Conservation (phyloP, 1,139 yeast genomes). For the Sugiyamaella xylanicola region DNA sequence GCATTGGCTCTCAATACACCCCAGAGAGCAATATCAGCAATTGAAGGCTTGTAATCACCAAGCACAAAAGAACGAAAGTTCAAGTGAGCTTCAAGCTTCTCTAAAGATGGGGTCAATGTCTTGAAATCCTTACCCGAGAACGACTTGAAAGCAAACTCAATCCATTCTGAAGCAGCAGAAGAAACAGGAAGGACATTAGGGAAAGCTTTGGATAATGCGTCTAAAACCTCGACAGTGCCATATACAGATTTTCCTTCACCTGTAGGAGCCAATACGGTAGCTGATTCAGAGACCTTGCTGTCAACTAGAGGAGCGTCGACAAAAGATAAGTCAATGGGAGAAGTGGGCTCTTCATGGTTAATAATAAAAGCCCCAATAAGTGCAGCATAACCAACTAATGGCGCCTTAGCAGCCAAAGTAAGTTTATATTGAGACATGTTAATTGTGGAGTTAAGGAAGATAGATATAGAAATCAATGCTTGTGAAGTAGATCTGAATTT, state of each 20-base stretch:
- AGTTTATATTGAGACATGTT: constrained; percentile 40
- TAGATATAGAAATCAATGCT: no score
- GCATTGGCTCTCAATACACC: constrained; percentile 93
- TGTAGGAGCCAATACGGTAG: constrained; percentile 48
- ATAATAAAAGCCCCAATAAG: constrained; percentile 76
- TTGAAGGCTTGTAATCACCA: constrained; percentile 59
- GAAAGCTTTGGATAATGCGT: constrained; percentile 51
- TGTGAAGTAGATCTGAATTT: constrained; percentile 6
- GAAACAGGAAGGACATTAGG: constrained; percentile 40
- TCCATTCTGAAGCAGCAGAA: constrained; percentile 53
- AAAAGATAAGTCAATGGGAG: constrained; percentile 61
- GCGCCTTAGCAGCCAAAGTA: constrained; percentile 84
- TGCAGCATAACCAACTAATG: constrained; percentile 75
- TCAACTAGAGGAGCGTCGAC: constrained; percentile 47
- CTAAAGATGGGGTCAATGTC: constrained; percentile 75
- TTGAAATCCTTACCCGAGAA: constrained; percentile 85
- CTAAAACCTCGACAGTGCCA: constrained; percentile 51
- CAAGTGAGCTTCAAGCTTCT: constrained; percentile 76
- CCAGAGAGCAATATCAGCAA: constrained; percentile 90
- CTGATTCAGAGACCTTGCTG: constrained; percentile 41
- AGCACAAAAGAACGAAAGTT: constrained; percentile 80
- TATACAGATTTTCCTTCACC: constrained; percentile 45
- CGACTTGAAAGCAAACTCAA: constrained; percentile 65
- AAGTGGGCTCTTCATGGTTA: constrained; percentile 53
- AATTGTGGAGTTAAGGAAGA: not conserved